Evolutionary conservation across 768 basidiomycete species (phyloP).

Genomic region (Neoboletus magnificus): DNA sequence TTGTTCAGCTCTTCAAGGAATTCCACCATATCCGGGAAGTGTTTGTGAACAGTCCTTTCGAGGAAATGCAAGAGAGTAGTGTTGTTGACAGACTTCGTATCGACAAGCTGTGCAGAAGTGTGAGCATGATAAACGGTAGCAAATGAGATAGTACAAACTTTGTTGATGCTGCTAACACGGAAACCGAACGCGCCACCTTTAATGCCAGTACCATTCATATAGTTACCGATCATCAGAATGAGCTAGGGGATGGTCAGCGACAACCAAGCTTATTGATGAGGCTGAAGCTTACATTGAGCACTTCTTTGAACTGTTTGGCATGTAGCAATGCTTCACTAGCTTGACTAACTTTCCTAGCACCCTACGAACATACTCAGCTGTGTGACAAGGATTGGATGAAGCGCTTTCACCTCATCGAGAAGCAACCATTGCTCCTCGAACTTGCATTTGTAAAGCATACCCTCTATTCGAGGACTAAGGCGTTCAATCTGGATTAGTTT

Average conservation of each 20-base stretch:
- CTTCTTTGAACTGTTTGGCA: conserved; percentile 85
- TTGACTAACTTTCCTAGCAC: conserved; percentile 74
- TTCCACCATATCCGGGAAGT: conserved; percentile 82
- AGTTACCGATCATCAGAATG: conserved; percentile 94
- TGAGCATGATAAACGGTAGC: not conserved
- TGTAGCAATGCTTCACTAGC: conserved; percentile 77
- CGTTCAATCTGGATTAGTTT: conserved; percentile 93
- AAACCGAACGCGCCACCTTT: conserved; percentile 98
- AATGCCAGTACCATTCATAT: conserved; percentile 94
- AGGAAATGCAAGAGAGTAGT: conserved; percentile 94
- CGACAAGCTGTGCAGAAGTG: conserved; percentile 67
- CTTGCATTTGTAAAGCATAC: conserved; percentile 90
- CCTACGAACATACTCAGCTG: conserved; percentile 41
- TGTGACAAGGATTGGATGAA: not conserved
- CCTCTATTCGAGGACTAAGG: conserved; percentile 80
- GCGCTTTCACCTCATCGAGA: conserved; percentile 65
- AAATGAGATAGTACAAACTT: conserved; percentile 44
- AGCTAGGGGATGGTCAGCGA: conserved; percentile 44
- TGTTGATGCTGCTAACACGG: conserved; percentile 96
- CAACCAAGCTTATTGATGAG: not conserved
- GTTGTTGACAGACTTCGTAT: conserved; percentile 94
- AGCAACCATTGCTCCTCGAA: conserved; percentile 85
- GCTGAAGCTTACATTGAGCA: conserved; percentile 64
- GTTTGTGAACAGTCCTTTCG: conserved; percentile 80
- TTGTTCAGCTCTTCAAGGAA: conserved; percentile 88